Evolutionary conservation across 441 rosid genomes (phyloP).

Genomic region (Pelargonium cotyledonis): DNA sequence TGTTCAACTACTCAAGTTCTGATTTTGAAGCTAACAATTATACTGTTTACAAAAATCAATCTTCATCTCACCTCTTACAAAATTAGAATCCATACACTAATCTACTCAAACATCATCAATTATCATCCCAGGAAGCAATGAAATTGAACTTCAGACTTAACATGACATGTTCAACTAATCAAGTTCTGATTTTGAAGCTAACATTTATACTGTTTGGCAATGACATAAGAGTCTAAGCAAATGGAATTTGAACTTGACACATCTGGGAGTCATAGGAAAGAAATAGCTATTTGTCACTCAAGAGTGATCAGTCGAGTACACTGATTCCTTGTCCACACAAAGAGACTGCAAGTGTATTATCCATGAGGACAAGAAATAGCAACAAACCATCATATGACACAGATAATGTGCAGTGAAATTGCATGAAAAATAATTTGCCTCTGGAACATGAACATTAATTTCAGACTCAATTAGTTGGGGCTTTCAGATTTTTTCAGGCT

Average conservation of each 20-base stretch:
- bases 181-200: background rate
- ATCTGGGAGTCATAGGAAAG: background rate
- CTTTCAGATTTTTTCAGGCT: background rate
- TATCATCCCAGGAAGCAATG: background rate
- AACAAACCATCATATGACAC: background rate
- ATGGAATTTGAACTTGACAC: background rate
- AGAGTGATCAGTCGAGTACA: background rate
- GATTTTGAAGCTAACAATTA: background rate
- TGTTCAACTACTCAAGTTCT: background rate
- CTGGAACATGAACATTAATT: background rate
- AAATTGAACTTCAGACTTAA: background rate
- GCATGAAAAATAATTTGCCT: background rate
- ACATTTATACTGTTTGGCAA: background rate
- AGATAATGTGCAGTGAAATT: background rate
- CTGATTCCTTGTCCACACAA: background rate
- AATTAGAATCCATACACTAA: background rate
- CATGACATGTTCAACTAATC: background rate
- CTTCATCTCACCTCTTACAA: background rate
- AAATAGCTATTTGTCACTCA: background rate
- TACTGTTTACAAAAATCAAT: background rate
- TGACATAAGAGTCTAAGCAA: background rate
- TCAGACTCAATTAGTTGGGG: slow-evolving; percentile 1
- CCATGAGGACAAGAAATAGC: background rate
- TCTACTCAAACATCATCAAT: background rate
- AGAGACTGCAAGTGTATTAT: background rate